Base-by-base conservation (phyloP, 768 basidiomycete genomes). In the Boletellus ananiceps region DNA sequence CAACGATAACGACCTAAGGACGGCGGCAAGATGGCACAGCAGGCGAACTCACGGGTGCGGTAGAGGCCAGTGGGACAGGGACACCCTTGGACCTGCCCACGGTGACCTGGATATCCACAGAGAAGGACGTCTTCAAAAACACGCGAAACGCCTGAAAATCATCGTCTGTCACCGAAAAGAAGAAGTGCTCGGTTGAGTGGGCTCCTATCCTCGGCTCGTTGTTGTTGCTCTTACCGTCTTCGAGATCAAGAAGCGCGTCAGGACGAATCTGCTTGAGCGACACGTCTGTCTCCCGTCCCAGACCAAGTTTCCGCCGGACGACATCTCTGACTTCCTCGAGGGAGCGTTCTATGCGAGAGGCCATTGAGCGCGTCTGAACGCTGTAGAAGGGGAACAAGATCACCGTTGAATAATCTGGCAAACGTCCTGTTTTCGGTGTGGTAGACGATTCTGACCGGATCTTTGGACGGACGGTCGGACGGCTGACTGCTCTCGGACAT, bases 71-170 rank as follows among this genome's bases (percentile, higher is more conserved):
- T n/a, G 34, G 23, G 3, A 49, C 46, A 21, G 46, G 27, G 11
- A 38, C 13, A 29, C 41, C 42, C 27, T 13, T 52, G 11, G 52
- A 43, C 19, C 2, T 19, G 39, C 46, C 40, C 35, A 63, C 58
- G 5, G 57, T 61, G 16, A 76, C 63, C 8, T 59, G 64, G 3
- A 81, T 70, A 47, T 72, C 63, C 23, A 78, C 71, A 44, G 71
- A 61, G 1, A 40, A 29, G 3, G 70, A 64, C 18, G 65, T 62
- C 4, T 66, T 68, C 18, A 80, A 71, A 33, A 78, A 65, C 13
- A 75, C 69, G 49, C 69, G 66, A 64, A 90, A 87, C 2, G 86
- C 87, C 46, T 84, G 82, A 54, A 88, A 90, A 64, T 91, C 88
- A 34, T 85, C 88, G 38, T 88, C 88, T 91, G 46, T 54, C 8